Evolutionary conservation across 148 eudicot species (phyloP).

Genomic region (Diospyros lotus): DNA sequence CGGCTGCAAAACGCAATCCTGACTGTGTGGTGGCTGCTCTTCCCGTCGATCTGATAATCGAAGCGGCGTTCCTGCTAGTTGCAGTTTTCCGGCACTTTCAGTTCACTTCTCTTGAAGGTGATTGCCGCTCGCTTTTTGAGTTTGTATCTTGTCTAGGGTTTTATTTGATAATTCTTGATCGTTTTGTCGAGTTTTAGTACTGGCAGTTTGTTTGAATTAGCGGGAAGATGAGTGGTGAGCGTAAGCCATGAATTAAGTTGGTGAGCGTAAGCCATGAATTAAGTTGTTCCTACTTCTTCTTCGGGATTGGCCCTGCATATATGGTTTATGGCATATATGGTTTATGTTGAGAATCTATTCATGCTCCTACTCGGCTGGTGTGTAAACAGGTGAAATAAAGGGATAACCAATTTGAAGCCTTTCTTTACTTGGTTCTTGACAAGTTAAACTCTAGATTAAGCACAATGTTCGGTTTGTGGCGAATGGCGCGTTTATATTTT

Average conservation of each 20-base stretch:
- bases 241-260: background rate
- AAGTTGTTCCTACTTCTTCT: background rate
- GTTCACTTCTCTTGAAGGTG: background rate
- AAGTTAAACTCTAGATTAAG: too few species aligned
- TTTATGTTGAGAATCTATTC: too few species aligned
- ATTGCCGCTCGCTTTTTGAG: too few species aligned
- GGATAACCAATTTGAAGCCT: too few species aligned
- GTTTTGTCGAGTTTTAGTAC: background rate
- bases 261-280: background rate
- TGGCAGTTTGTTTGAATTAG: background rate
- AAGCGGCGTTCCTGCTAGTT: background rate
- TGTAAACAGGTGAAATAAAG: too few species aligned
- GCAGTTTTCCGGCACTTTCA: background rate
- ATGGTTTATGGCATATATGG: too few species aligned
- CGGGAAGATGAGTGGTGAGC: background rate
- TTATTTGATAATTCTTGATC: background rate
- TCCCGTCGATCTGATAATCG: background rate
- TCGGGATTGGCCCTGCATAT: background rate
- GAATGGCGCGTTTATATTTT: too few species aligned
- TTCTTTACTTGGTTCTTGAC: too few species aligned
- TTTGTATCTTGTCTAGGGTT: background rate
- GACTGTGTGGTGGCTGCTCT: too few species aligned
- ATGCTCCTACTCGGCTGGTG: too few species aligned
- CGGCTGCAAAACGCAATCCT: background rate
- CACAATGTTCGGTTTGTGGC: too few species aligned